A percentile compares a stretch with the other conserved stretches of the same genome.
phyloP scores from a whole-genome alignment of 2,329 filamentous ascomycete genomes.

The Fusarium fujikuroi region DNA sequence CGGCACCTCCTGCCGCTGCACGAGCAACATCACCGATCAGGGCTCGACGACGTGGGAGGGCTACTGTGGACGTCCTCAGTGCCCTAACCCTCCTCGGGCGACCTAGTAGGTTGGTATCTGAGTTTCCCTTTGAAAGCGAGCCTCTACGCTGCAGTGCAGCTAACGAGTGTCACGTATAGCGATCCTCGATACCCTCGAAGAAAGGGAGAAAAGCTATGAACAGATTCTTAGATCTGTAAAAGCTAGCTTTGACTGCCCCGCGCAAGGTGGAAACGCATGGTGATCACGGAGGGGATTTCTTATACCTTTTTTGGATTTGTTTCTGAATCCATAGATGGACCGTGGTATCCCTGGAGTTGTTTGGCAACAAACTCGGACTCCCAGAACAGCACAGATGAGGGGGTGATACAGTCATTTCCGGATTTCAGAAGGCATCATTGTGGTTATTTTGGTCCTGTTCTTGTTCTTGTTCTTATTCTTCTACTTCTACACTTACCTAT shows the following conservation, averaged over 20 bases:
- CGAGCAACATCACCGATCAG: constrained; percentile 40
- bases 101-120: constrained; percentile 42
- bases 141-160: constrained; percentile 1
- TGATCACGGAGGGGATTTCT: constrained; percentile 7
- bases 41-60: constrained; percentile 48
- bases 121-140: constrained; percentile 10
- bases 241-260: background rate
- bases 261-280: background rate
- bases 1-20: constrained; percentile 45
- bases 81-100: constrained; percentile 45
- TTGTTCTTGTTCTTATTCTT: background rate
- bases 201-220: constrained; percentile 41
- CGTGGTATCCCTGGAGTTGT: constrained; percentile 32
- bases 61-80: constrained; percentile 46
- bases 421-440: constrained; percentile 6
- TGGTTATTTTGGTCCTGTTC: background rate
- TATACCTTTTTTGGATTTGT: constrained; percentile 17
- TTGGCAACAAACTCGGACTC: constrained; percentile 30
- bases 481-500: constrained; percentile 22
- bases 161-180: constrained; percentile 24
- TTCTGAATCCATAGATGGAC: constrained; percentile 32
- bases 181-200: constrained; percentile 38
- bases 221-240: constrained; percentile 2
- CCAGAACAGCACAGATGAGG: constrained; percentile 39
- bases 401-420: constrained; percentile 37